These are phyloP conservation scores for Pistacia atlantica DNA, from an alignment of 345 rosid species.

Conservation along the genomic window DNA sequence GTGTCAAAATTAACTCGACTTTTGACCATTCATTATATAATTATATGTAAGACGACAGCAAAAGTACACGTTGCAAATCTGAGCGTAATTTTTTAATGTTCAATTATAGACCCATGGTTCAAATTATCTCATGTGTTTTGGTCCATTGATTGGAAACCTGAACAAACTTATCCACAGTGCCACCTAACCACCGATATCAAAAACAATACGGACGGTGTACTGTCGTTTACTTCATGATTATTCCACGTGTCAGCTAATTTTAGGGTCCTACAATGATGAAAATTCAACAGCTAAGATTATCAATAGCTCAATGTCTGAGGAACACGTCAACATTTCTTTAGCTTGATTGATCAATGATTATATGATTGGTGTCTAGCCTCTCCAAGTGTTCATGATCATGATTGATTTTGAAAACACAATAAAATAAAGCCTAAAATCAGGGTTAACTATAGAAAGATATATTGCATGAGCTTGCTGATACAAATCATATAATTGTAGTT, in stretches of 20 bases:
- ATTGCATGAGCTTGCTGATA: neutral
- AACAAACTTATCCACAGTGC: neutral
- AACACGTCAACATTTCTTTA: neutral
- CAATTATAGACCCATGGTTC: neutral
- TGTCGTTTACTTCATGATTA: constrained; percentile 11
- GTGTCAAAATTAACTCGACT: too few relatives aligned
- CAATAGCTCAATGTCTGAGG: neutral
- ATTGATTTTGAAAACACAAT: neutral
- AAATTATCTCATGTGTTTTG: neutral
- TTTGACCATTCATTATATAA: too few relatives aligned
- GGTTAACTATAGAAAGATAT: neutral
- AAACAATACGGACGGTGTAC: neutral
- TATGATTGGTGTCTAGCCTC: neutral
- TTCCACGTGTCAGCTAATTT: constrained; percentile 11
- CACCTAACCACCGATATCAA: neutral
- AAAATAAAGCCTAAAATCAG: neutral
- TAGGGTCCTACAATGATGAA: neutral
- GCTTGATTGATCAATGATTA: neutral
- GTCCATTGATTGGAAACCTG: neutral
- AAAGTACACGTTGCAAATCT: constrained; percentile 13
- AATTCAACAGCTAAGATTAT: neutral
- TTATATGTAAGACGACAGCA: neutral
- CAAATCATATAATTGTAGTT: constrained; percentile 9
- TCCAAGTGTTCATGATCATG: neutral
- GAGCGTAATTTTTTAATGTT: neutral